These are phyloP conservation scores for Datisca glomerata DNA, from an alignment of 306 rosid species.

Conservation along the genomic window DNA sequence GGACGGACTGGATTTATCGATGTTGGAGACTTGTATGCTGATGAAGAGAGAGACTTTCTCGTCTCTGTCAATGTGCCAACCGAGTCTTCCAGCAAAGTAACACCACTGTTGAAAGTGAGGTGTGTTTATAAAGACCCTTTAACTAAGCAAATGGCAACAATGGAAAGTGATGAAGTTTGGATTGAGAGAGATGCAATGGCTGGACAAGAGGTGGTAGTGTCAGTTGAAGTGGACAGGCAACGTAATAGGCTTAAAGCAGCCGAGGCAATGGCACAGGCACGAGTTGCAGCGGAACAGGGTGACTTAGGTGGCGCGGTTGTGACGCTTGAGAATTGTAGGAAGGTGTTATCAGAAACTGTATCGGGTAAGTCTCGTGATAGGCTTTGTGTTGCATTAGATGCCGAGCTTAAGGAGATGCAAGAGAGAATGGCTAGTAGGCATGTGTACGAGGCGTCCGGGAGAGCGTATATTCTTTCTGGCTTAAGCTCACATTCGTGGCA, in stretches of 20 bases:
- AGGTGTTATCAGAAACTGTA: conserved; percentile 38
- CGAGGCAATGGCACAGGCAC: conserved; percentile 84
- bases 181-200: conserved; percentile 48
- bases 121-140: conserved; percentile 75
- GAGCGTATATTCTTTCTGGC: conserved; percentile 95
- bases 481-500: conserved; percentile 99
- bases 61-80: conserved; percentile 69
- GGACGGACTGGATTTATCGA: conserved; percentile 56
- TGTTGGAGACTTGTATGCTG: conserved; percentile 89
- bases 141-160: conserved; percentile 40
- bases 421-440: conserved; percentile 93
- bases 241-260: conserved; percentile 89
- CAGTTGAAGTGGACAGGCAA: conserved; percentile 88
- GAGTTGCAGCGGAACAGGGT: conserved; percentile 71
- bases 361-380: conserved; percentile 63
- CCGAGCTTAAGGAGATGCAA: conserved; percentile 98
- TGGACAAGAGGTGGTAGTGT: conserved; percentile 42
- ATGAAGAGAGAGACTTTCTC: conserved; percentile 93
- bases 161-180: conserved; percentile 63
- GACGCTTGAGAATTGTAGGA: conserved; percentile 69
- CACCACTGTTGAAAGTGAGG: conserved; percentile 62
- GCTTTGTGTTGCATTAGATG: conserved; percentile 79
- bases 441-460: conserved; percentile 92
- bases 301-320: conserved; percentile 53
- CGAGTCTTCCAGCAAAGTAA: conserved; percentile 30